Evolutionary conservation across 164 flowering plant genomes (phyloP).

Genomic region (Pachysandra terminalis): DNA sequence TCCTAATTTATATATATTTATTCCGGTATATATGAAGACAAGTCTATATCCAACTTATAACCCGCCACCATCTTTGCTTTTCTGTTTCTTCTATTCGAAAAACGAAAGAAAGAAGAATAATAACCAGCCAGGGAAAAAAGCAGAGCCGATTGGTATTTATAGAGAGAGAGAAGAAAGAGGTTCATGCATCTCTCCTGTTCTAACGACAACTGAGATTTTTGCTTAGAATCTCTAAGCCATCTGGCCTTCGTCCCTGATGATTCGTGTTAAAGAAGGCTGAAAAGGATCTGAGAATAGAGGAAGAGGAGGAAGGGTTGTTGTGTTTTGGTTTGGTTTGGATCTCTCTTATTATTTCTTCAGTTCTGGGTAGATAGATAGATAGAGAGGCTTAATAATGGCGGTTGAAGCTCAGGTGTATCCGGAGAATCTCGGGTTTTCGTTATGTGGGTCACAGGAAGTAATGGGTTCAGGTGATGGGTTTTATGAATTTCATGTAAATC

Average conservation of each 20-base stretch:
- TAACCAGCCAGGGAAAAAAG: conserved; percentile 2
- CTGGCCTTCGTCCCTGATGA: conserved; percentile 1
- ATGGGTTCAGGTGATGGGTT: conserved; percentile 11
- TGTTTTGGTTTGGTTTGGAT: conserved; percentile 17
- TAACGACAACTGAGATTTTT: conserved; percentile 9
- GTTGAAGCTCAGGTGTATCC: too few relatives aligned
- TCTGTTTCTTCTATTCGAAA: background rate
- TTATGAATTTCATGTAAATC: conserved; percentile 12
- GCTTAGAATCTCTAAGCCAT: conserved; percentile 19
- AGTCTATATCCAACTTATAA: background rate
- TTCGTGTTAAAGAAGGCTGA: conserved; percentile 12
- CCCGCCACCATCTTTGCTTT: background rate
- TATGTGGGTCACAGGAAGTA: conserved; percentile 19
- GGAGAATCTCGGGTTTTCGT: conserved; percentile 14
- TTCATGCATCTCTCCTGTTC: conserved; percentile 34
- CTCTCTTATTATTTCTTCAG: background rate
- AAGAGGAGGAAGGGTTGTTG: too few relatives aligned
- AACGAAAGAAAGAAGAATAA: background rate
- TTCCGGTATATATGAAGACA: too few relatives aligned
- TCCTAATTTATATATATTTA: background rate
- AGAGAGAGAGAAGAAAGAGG: background rate
- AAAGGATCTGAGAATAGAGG: too few relatives aligned
- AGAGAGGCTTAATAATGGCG: too few relatives aligned
- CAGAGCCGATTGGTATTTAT: background rate
- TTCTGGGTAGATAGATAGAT: too few relatives aligned